Evolutionary conservation across 129 eudicot genomes (phyloP), one percentile per base, ranked within the genome.

Genomic region (Ambrosia artemisiifolia): DNA sequence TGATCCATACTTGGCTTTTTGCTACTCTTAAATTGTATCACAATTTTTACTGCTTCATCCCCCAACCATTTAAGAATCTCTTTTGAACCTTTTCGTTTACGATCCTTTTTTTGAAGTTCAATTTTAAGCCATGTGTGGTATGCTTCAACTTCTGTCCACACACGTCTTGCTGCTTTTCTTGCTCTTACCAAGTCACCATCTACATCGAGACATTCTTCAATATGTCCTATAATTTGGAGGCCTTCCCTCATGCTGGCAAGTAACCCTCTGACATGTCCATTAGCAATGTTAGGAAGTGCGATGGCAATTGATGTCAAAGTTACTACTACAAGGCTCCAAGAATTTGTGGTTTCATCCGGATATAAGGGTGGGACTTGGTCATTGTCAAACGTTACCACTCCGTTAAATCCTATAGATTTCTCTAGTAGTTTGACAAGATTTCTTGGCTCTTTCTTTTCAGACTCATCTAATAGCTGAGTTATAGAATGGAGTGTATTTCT

Each of bases 41-140:
- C 53, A 65, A 40, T 43, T 43, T 11, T 43, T 11, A 5, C 35
- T 19, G 54, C 53, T 20, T 42, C 53, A 42, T 20, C 54, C 4
- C 53, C 19, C 11, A 65, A 65, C 55, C 54, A 65, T 43, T 43
- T 51, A 11, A 65, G 70, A 42, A 65, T 43, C 55, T 65, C 55
- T 8, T 17, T 19, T 1, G 70, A 43, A 24, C 28, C 10, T 43
- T 65, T 65, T 11, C 36, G 19, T 11, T 43, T 43, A 10, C 14
- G n/a, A 11, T 35, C 17, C n/a, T 43, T 20, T 4, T 59, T 59
- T 65, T 19, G 70, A 65, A 65, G 70, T 19, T 43, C 35, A 10
- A 43, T 20, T 65, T 43, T 3, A 10, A 65, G 55, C 70, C 70
- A 65, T 19, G 2, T 43, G 9, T 4, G 13, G 18, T 18, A 43